Percentiles rank a stretch among this genome's conserved stretches.
phyloP scores from a whole-genome alignment of 2,329 filamentous ascomycete genomes.

The Colletotrichum scovillei region DNA sequence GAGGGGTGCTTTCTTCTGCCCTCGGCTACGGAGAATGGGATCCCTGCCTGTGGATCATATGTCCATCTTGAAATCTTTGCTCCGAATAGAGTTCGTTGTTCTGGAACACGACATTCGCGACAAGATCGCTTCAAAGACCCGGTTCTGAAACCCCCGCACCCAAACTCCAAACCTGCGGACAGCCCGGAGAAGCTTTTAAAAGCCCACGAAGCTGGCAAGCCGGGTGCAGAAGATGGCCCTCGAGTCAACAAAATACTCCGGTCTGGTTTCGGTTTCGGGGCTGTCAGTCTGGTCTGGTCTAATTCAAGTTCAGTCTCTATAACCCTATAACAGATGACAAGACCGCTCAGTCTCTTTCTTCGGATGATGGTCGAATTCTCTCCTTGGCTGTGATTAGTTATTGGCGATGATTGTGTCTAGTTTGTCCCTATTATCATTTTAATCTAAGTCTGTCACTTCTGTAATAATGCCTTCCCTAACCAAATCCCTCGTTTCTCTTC shows the following conservation, averaged over 20 bases:
- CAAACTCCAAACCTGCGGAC: not conserved
- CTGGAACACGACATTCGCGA: conserved; percentile 20
- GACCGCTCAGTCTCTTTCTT: not conserved
- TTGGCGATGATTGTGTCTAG: not conserved
- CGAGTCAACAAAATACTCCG: conserved; percentile 2
- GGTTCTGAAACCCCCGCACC: conserved; percentile 20
- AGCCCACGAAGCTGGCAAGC: not conserved
- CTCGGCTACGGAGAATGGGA: not conserved
- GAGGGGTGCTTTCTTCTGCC: no score
- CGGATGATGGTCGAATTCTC: conserved; percentile 1
- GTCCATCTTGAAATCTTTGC: not conserved
- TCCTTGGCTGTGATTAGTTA: not conserved
- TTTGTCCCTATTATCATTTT: not conserved
- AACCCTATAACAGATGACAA: conserved; percentile 22
- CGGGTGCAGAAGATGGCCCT: not conserved
- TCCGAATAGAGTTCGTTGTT: not conserved
- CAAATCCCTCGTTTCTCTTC: conserved; percentile 18
- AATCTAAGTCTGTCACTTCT: conserved; percentile 16
- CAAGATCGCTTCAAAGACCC: conserved; percentile 21
- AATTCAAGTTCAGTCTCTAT: no score
- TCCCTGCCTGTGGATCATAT: not conserved
- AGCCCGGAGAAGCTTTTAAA: not conserved
- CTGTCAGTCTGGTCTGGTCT: not conserved
- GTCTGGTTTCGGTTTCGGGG: not conserved
- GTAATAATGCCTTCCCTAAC: conserved; percentile 20